Evolutionary conservation across 495 filamentous ascomycete genomes (phyloP).

Genomic region (Neurospora sp.): DNA sequence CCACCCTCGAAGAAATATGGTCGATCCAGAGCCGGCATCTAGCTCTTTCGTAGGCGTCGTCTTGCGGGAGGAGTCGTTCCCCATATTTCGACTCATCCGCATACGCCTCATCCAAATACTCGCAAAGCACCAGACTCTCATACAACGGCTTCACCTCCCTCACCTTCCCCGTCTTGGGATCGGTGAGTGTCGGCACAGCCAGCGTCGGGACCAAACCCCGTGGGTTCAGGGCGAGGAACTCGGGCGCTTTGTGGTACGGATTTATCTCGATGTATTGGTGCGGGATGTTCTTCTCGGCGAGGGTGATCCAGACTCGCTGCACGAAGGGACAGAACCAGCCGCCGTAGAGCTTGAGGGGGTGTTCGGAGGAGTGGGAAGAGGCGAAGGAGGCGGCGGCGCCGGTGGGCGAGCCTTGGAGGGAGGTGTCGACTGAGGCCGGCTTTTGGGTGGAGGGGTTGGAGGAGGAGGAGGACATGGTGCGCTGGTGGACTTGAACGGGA

Average conservation of each 20-base stretch:
- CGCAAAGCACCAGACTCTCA: constrained; percentile 55
- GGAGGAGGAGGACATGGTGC: background rate
- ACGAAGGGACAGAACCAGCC: constrained; percentile 49
- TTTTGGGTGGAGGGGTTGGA: background rate
- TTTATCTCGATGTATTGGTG: constrained; percentile 67
- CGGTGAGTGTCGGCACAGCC: constrained; percentile 13
- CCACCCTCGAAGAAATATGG: constrained; percentile 51
- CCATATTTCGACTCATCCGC: constrained; percentile 15
- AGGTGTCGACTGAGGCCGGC: constrained; percentile 12
- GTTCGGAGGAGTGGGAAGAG: constrained; percentile 19
- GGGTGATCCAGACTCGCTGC: constrained; percentile 55
- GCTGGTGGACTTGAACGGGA: background rate
- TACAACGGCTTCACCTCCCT: constrained; percentile 49
- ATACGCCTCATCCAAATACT: constrained; percentile 62
- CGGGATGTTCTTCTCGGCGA: constrained; percentile 60
- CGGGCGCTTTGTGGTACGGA: constrained; percentile 56
- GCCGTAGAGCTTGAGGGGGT: constrained; percentile 38
- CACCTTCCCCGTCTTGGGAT: background rate
- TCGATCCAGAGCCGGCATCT: constrained; percentile 58
- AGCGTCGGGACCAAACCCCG: constrained; percentile 62
- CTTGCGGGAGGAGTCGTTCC: constrained; percentile 41
- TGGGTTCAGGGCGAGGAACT: constrained; percentile 56
- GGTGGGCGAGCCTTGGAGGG: constrained; percentile 5
- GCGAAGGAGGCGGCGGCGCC: constrained; percentile 29
- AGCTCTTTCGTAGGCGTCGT: constrained; percentile 46